A percentile compares a stretch with the other conserved stretches of the same genome.
Evolutionary conservation across 441 rosid genomes (phyloP).

Genomic region (Erodium texanum): DNA sequence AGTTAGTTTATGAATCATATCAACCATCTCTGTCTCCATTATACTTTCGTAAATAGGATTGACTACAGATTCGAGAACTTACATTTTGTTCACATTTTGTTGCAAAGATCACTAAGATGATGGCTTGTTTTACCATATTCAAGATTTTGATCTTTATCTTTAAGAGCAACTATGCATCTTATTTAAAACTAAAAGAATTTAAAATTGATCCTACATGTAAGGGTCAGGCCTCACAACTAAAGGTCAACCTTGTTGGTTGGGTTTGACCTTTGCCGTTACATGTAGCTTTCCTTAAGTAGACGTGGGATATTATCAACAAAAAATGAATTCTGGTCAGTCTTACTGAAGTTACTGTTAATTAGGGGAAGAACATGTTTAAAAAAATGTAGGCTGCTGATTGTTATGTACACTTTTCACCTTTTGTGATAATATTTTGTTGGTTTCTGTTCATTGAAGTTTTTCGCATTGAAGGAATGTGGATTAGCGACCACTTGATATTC

Average conservation of each 20-base stretch:
- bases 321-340: not conserved
- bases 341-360: not conserved
- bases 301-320: not conserved
- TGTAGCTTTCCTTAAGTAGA: not conserved
- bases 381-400: not conserved
- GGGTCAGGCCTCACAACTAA: not conserved
- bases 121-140: not conserved
- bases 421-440: not conserved
- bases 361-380: not conserved
- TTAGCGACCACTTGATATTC: too few relatives aligned
- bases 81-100: not conserved
- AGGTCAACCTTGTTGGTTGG: not conserved
- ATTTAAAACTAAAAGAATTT: not conserved
- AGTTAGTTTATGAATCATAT: not conserved
- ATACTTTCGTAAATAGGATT: too few relatives aligned
- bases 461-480: too few relatives aligned
- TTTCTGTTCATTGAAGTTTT: not conserved
- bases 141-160: not conserved
- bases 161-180: not conserved
- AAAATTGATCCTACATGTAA: not conserved
- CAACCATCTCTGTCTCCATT: not conserved
- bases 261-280: not conserved
- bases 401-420: not conserved
- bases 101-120: not conserved
- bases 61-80: too few relatives aligned